phyloP scores from a whole-genome alignment of 768 basidiomycete genomes.

The Austroboletus festivus region DNA sequence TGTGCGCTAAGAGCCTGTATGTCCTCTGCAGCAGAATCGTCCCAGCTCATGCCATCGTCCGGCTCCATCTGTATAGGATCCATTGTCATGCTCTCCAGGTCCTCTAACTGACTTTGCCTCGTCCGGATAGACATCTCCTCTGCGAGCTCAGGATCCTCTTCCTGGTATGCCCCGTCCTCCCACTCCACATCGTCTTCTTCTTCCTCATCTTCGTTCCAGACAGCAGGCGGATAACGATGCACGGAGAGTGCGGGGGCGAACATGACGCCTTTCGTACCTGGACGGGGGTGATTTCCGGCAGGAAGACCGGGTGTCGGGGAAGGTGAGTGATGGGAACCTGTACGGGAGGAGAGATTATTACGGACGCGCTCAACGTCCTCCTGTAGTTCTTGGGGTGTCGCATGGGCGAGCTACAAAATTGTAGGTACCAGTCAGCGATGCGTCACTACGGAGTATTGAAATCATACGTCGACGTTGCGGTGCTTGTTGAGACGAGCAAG shows the following conservation, averaged over 20 bases:
- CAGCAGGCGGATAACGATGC: conserved; percentile 75
- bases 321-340: conserved; percentile 49
- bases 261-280: conserved; percentile 50
- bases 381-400: conserved; percentile 51
- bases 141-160: conserved; percentile 62
- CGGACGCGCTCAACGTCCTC: conserved; percentile 56
- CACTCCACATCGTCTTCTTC: conserved; percentile 51
- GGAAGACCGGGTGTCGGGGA: conserved; percentile 40
- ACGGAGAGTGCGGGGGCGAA: conserved; percentile 70
- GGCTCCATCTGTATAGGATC: conserved; percentile 51
- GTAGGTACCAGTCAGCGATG: background rate
- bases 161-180: conserved; percentile 68
- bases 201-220: conserved; percentile 78
- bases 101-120: conserved; percentile 36
- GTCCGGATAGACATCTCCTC: conserved; percentile 47
- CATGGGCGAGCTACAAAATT: conserved; percentile 30
- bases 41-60: conserved; percentile 89
- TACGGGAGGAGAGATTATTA: conserved; percentile 46
- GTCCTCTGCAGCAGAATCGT: conserved; percentile 60
- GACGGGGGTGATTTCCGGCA: conserved; percentile 20
- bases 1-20: conserved; percentile 37
- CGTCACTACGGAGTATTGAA: background rate
- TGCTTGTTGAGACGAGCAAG: conserved; percentile 95
- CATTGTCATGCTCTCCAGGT: conserved; percentile 30
- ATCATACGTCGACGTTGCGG: conserved; percentile 89